Evolutionary conservation across 257 asterid genomes (phyloP).

Genomic region (Knoxia roxburghii): DNA sequence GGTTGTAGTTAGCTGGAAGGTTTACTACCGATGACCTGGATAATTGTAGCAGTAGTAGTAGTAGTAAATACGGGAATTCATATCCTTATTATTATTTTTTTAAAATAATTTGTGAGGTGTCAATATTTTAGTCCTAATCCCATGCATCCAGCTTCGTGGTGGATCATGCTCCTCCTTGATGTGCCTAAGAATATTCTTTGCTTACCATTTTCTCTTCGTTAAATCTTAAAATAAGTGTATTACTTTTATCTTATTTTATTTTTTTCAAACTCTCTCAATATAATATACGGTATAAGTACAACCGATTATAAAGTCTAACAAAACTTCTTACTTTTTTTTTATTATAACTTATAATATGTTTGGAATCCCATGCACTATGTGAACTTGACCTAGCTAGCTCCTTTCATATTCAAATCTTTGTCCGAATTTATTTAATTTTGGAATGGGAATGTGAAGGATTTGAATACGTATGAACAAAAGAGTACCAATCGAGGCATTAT

Average conservation of each 20-base stretch:
- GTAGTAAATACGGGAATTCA: neutral
- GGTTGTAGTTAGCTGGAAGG: neutral
- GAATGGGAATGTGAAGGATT: neutral
- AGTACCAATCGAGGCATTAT: neutral
- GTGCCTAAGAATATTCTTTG: constrained; percentile 6
- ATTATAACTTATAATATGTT: no score
- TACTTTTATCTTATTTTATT: no score
- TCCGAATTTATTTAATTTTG: neutral
- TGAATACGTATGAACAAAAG: neutral
- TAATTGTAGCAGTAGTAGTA: no score
- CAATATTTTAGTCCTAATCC: neutral
- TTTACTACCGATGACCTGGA: constrained; percentile 3
- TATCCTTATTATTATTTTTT: no score
- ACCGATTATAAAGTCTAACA: no score
- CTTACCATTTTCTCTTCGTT: neutral
- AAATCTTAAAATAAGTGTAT: no score
- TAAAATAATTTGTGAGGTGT: neutral
- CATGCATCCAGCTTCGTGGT: neutral
- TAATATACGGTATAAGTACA: no score
- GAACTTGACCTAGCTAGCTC: no score
- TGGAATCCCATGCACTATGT: no score
- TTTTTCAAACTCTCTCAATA: no score
- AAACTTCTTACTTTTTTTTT: no score
- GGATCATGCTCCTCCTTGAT: neutral
- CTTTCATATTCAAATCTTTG: neutral